Base-by-base conservation (phyloP, 805 yeast genomes). In the Saturnispora silvae region DNA sequence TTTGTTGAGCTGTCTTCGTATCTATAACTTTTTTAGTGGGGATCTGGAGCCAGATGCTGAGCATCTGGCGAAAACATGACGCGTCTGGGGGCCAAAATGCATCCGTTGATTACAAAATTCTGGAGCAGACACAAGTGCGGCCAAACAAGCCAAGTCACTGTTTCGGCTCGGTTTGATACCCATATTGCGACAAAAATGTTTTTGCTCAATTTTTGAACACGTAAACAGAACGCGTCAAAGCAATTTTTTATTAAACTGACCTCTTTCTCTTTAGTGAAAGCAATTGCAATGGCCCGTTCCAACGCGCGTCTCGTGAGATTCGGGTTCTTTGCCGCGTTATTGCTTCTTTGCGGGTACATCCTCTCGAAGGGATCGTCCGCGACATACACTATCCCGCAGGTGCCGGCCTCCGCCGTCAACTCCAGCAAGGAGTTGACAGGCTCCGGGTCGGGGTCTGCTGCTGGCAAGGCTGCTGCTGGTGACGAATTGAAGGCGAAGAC, bases 291-390 rank as follows among this genome's bases (percentile, higher is more conserved):
- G 68, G 61, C 69, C 17, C 60, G 72, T 50, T 59, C 70, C 19
- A 67, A 67, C 47, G 69, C 73, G 42, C 60, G 75, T 40, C 48
- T 68, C 40, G 53, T 67, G 20, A 55, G 75, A 45, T 68, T 68
- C 43, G 71, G 63, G 20, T 58, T 68, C 34, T 67, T 68, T 46
- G 71, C 72, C 24, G 47, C 60, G 5, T 63, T 65, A 29, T 54
- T 68, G 45, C 54, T 68, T 29, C 53, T 65, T 29, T 67, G 71
- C 46, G 73, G 72, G 10, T 68, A 56, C 47, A 64, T 68, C 31
- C 59, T 68, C 29, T 60, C 73, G 14, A 61, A 61, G 45, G 73
- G 73, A n/a, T 59, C 70, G 4, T 52, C 64, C 5, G 38, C 61
- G 5, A 46, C 57, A 5, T 59, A 59, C 35, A 33, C 49, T 8